Evolutionary conservation across 225 moss, liverwort and hornwort genomes (phyloP), one percentile per base, ranked within the genome.

Genomic region (Marchantia paleacea): DNA sequence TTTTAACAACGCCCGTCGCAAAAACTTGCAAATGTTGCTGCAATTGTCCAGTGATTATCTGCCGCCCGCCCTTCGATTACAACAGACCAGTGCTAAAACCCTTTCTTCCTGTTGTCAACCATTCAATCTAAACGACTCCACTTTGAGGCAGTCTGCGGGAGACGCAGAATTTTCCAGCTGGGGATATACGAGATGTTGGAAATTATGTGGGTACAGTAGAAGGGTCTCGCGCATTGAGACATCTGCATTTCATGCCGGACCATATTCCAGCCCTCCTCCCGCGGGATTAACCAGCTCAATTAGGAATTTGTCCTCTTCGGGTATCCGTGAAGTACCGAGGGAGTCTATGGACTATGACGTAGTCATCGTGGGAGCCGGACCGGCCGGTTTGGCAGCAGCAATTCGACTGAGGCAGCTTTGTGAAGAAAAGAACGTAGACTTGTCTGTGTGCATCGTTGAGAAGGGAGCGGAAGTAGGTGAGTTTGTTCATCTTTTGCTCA

Each of bases 331-430:
- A n/a, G 89, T 83, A n/a, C 73, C 80, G 16, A 89, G 94, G 55
- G 94, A 94, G 61, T 85, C 84, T 48, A 91, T 94, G 91, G 91
- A 92, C 79, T 94, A 94, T 78, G 94, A 94, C 66, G 91, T 94
- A 71, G 94, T 94, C 73, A 91, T 94, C 54, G 94, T 94, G 79
- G 92, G 94, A 87, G 94, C 91, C 18, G 94, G 92, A n/a, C 94
- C 94, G 47, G 84, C 94, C 39, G 94, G 94, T 9, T 85, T 94
- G 73, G 90, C 88, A 62, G 94, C 92, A 73, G 94, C 92, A 51
- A 91, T 94, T 77, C 86, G 92, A 53, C 78, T 94, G 81, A 94
- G 92, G 85, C 94, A 94, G 87, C 89, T 94, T 30, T 91, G 91
- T 78, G 79, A 81, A 65, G 90, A 91, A 83, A 89, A 83, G 73